Conservation (phyloP, 441 rosid genomes). For the Euphorbia schlechtendalii region DNA sequence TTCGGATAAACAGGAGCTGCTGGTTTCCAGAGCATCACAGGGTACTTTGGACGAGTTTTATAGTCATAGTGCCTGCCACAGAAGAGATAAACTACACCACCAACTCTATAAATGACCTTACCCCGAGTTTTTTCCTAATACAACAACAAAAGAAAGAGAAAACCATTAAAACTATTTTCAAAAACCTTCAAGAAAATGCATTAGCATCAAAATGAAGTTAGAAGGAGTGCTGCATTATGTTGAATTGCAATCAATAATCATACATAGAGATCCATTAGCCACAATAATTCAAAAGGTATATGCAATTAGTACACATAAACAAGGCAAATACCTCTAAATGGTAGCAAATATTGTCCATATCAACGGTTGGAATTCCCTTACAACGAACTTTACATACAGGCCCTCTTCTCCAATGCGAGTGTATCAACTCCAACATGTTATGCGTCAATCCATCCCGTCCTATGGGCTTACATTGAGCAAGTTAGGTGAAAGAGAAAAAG, state of each 20-base stretch:
- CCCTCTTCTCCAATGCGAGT: slow-evolving; percentile 74
- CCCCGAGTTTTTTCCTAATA: slow-evolving; percentile 80
- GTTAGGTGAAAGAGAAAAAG: not conserved
- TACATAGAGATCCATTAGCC: too few species aligned
- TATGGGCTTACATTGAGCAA: slow-evolving; percentile 11
- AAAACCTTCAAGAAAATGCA: too few species aligned
- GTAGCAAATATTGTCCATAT: slow-evolving; percentile 75
- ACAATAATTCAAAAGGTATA: not conserved
- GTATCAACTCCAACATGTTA: slow-evolving; percentile 88
- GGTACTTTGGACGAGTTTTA: slow-evolving; percentile 67
- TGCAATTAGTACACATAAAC: not conserved
- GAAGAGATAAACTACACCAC: slow-evolving; percentile 77
- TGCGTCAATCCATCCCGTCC: slow-evolving; percentile 95
- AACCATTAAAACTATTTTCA: too few species aligned
- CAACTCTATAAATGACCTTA: slow-evolving; percentile 62
- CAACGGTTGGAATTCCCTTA: slow-evolving; percentile 86
- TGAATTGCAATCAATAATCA: too few species aligned
- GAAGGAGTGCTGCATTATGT: too few species aligned
- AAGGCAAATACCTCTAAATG: slow-evolving; percentile 62
- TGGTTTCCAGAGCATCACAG: slow-evolving; percentile 92
- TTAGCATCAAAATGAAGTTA: too few species aligned
- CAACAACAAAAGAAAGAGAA: not conserved
- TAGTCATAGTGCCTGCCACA: slow-evolving; percentile 80
- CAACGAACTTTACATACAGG: slow-evolving; percentile 77
- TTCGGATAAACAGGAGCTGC: slow-evolving; percentile 94